phyloP scores from a whole-genome alignment of 2,329 filamentous ascomycete species.

The Penicillium hordei region DNA sequence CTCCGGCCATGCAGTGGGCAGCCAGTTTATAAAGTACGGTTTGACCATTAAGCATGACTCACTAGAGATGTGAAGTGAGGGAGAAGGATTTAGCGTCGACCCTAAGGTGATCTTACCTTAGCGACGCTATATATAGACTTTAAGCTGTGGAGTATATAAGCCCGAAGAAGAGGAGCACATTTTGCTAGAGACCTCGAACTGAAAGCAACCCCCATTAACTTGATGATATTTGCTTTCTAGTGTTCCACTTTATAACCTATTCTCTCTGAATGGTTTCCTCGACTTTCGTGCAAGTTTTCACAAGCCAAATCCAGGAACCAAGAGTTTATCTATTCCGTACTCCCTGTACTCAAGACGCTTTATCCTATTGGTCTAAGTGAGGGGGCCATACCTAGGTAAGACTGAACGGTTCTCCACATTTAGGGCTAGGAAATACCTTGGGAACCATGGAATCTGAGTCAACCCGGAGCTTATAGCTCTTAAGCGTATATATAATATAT shows the following conservation, averaged over 20 bases:
- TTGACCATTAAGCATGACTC: too few relatives aligned
- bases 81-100: background rate
- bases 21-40: too few relatives aligned
- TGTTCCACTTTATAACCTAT: background rate
- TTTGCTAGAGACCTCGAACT: too few relatives aligned
- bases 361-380: background rate
- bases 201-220: background rate
- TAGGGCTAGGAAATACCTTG: conserved; percentile 1
- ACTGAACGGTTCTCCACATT: conserved; percentile 3
- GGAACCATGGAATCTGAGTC: conserved; percentile 6
- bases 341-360: background rate
- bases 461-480: background rate
- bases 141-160: background rate
- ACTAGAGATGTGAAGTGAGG: too few relatives aligned
- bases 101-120: background rate
- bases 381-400: background rate
- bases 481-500: background rate
- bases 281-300: too few relatives aligned
- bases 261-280: background rate
- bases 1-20: too few relatives aligned
- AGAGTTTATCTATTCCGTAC: background rate
- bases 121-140: background rate
- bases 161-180: too few relatives aligned
- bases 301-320: background rate
- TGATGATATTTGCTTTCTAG: background rate